Evolutionary conservation across 495 filamentous ascomycete species (phyloP), one percentile per base, ranked within the genome.

Genomic region (Cetradonia linearis): DNA sequence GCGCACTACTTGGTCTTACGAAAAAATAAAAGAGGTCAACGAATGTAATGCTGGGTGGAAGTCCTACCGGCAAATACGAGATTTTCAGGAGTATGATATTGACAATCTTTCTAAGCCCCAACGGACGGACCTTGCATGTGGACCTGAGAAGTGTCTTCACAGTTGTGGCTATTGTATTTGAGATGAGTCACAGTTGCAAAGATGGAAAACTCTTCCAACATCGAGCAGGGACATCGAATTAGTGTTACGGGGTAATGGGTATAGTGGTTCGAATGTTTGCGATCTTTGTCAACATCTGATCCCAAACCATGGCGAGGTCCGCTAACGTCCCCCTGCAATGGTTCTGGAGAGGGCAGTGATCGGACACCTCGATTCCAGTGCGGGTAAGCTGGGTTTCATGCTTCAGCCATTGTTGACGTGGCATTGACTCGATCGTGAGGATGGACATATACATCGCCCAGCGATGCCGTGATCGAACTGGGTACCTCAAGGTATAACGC

Each of bases 401-500:
- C 31, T 36, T 33, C 33, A 38, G 33, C 8, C 7, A 40, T 56
- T 56, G 7, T 31, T 56, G 53, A 14, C 53, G 2, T 56, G 1
- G 28, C 2, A 23, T 23, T 13, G 16, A 16, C 55, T 56, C 14
- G 38, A 56, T 56, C 34, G 34, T 33, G 23, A 56, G 18, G 34
- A 56, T 18, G 16, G 25, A 56, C 10, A 42, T 44, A 44, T 56
- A 44, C 18, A 44, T 14, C 40, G 34, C 55, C 34, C 27, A 40
- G 55, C 38, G 55, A 56, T 56, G 7, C 33, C 23, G 40, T 31
- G 37, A 56, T 56, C 55, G 55, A 44, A 56, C 10, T 42, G 18
- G 34, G 2, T 40, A n/a, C 55, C 55, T 56, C 25, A 33, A 42
- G 53, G 53, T 56, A 25, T 56, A 23, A 56, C 53, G 53, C 53